These are phyloP conservation scores for Macroventuria anomochaeta DNA, from an alignment of 2,329 filamentous ascomycete genomes.

Conservation along the genomic window DNA sequence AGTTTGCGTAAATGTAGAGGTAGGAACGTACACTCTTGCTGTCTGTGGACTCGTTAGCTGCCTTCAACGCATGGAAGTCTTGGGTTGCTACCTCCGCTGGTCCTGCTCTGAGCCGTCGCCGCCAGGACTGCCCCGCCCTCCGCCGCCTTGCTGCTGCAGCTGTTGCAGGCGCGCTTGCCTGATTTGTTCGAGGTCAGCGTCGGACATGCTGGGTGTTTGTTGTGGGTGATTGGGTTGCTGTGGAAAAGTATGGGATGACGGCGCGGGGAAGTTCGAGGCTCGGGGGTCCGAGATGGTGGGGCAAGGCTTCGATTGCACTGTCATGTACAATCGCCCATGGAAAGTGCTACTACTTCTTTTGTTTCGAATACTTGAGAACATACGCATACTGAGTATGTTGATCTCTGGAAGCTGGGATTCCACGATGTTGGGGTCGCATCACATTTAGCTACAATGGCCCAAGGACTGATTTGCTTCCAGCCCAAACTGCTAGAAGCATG, in stretches of 20 bases:
- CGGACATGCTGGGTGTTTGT: constrained; percentile 58
- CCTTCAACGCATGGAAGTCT: no score
- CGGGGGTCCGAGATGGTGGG: constrained; percentile 14
- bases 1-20: constrained; percentile 41
- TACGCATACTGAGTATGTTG: no score
- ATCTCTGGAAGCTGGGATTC: no score
- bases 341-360: neutral
- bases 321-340: neutral
- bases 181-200: constrained; percentile 79
- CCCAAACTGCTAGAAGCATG: no score
- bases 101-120: constrained; percentile 63
- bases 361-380: no score
- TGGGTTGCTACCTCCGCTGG: constrained; percentile 44
- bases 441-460: no score
- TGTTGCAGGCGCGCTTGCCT: constrained; percentile 91
- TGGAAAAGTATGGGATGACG: constrained; percentile 10
- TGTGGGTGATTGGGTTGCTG: neutral
- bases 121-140: constrained; percentile 53
- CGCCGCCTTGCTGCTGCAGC: constrained; percentile 75
- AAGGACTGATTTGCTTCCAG: no score
- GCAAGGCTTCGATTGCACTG: neutral
- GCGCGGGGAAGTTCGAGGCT: constrained; percentile 13
- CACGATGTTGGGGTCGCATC: no score
- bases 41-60: constrained; percentile 16
- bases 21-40: constrained; percentile 27